Evolutionary conservation across 345 rosid genomes (phyloP).

Genomic region (Hevea brasiliensis): DNA sequence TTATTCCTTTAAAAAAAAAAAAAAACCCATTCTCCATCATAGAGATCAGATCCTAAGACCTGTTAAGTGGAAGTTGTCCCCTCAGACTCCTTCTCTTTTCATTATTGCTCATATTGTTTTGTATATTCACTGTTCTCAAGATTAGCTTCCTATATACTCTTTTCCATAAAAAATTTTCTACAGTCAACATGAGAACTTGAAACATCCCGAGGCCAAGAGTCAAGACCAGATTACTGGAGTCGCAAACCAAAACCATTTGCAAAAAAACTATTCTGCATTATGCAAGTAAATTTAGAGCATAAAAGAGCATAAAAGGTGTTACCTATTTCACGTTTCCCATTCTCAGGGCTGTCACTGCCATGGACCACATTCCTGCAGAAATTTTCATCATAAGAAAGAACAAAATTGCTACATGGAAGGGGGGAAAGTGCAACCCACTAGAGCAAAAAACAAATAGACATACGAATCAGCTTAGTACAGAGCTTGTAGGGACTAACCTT

Average conservation of each 20-base stretch:
- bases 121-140: too few species aligned
- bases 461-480: constrained; percentile 5
- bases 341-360: constrained; percentile 97
- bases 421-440: not conserved
- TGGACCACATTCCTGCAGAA: constrained; percentile 83
- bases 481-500: constrained; percentile 52
- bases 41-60: too few species aligned
- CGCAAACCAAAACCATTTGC: not conserved
- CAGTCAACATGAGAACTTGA: not conserved
- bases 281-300: not conserved
- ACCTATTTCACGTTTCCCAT: constrained; percentile 93
- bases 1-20: too few species aligned
- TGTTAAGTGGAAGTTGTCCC: too few species aligned
- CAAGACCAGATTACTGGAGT: not conserved
- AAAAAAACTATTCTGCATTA: not conserved
- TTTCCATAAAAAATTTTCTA: too few species aligned
- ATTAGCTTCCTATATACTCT: not conserved
- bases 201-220: too few species aligned
- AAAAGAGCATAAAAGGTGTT: constrained; percentile 18
- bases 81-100: too few species aligned
- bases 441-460: constrained; percentile 7
- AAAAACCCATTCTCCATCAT: too few species aligned
- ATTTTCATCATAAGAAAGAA: constrained; percentile 19
- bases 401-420: not conserved
- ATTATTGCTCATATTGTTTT: too few species aligned